Percentiles rank a stretch among this genome's conserved stretches.
Evolutionary conservation across 2,329 filamentous ascomycete species (phyloP).

Genomic region (Orbilia oligospora): DNA sequence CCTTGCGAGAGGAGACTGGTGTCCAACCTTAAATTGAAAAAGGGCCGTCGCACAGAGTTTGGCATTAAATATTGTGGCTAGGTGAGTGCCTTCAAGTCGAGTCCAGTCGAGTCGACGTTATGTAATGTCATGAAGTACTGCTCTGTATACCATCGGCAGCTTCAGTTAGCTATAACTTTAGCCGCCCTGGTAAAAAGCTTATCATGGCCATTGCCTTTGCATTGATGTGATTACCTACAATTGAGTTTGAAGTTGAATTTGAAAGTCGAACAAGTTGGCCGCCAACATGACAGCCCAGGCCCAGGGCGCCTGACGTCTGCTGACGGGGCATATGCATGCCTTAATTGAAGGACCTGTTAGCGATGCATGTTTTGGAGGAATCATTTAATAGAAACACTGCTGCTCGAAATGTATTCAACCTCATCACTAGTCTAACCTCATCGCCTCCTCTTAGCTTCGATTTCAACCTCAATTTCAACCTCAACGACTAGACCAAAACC

Average conservation of each 20-base stretch:
- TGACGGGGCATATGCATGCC: too few relatives aligned
- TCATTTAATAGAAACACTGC: too few relatives aligned
- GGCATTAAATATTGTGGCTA: neutral
- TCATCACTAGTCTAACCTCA: constrained; percentile 10
- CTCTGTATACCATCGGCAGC: too few relatives aligned
- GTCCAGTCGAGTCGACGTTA: neutral
- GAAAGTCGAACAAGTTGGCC: neutral
- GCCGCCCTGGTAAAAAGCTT: neutral
- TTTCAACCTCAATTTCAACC: neutral
- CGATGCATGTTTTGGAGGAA: neutral
- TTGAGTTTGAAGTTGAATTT: neutral
- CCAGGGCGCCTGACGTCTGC: constrained; percentile 11
- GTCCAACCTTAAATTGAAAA: neutral
- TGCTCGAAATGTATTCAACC: neutral
- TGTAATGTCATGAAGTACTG: neutral
- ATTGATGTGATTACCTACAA: neutral
- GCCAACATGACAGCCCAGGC: constrained; percentile 11
- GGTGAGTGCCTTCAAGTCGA: constrained; percentile 17
- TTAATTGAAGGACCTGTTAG: neutral
- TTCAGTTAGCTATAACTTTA: neutral
- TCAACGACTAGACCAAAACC: neutral
- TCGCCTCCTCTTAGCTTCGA: neutral
- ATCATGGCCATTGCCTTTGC: neutral
- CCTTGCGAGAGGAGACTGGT: neutral
- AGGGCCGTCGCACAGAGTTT: constrained; percentile 21